phyloP scores from a whole-genome alignment of 2,329 filamentous ascomycete species.

The Cercospora sojina region DNA sequence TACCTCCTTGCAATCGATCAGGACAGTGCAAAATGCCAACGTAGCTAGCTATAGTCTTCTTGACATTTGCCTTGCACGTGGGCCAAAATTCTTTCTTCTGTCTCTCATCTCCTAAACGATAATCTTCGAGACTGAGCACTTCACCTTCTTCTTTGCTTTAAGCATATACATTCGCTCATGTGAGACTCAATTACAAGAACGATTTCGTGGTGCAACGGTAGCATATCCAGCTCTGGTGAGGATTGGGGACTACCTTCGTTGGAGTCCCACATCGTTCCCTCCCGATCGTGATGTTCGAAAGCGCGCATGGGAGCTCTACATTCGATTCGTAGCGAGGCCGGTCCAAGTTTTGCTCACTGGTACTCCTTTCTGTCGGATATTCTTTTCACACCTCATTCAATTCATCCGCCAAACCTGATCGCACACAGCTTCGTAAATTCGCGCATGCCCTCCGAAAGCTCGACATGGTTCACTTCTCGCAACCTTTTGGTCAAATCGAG shows the following conservation, averaged over 20 bases:
- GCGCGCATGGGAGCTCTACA: not conserved
- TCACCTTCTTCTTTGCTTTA: no score
- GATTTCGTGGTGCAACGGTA: not conserved
- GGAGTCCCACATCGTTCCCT: no score
- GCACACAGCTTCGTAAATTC: conserved; percentile 48
- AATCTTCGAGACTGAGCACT: no score
- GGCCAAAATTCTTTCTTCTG: no score
- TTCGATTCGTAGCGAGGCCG: not conserved
- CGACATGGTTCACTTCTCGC: conserved; percentile 34
- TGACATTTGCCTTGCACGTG: not conserved
- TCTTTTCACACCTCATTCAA: no score
- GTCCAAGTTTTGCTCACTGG: not conserved
- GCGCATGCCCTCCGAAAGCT: conserved; percentile 42
- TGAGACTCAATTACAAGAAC: not conserved
- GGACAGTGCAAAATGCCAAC: not conserved
- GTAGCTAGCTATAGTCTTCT: not conserved
- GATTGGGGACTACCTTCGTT: no score
- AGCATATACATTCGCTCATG: not conserved
- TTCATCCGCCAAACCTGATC: conserved; percentile 39
- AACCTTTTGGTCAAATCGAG: conserved; percentile 32
- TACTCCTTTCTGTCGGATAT: not conserved
- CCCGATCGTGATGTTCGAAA: not conserved
- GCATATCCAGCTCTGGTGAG: not conserved
- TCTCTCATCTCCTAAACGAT: no score
- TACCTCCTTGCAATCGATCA: not conserved